Evolutionary conservation across 495 filamentous ascomycete genomes (phyloP).

Genomic region (Hyaloscypha bicolor): DNA sequence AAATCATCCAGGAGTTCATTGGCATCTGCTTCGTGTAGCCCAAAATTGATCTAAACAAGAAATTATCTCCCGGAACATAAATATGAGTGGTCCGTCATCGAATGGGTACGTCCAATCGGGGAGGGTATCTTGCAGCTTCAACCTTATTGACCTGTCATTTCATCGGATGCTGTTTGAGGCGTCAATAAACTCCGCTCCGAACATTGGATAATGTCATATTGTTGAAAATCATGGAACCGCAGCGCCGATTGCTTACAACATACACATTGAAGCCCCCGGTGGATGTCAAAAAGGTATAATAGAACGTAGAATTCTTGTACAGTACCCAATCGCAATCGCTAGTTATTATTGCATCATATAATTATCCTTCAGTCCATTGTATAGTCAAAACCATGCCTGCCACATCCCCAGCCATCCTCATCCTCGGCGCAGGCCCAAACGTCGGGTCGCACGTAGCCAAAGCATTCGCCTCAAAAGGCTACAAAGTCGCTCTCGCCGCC

Average conservation of each 20-base stretch:
- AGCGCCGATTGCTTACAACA: neutral
- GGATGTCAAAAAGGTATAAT: neutral
- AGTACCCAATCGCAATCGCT: neutral
- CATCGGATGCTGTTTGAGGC: neutral
- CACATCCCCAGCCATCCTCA: conserved; percentile 21
- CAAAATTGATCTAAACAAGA: no score
- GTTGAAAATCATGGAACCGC: no score
- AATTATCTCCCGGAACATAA: no score
- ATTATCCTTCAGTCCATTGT: neutral
- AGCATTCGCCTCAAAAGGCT: conserved; percentile 48
- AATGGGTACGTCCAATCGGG: no score
- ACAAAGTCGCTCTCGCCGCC: conserved; percentile 46
- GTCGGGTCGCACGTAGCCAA: conserved; percentile 19
- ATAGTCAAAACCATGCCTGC: conserved; percentile 6
- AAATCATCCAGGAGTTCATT: no score
- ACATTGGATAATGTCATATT: no score
- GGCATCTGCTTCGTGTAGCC: no score
- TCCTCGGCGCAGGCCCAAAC: conserved; percentile 17
- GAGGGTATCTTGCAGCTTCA: no score
- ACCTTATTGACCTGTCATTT: neutral
- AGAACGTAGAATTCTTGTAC: neutral
- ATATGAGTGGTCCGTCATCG: no score
- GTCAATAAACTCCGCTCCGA: neutral
- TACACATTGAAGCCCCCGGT: no score
- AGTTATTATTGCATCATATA: no score